These are phyloP conservation scores for Hevea brasiliensis DNA, from an alignment of 345 rosid genomes.

Conservation along the genomic window DNA sequence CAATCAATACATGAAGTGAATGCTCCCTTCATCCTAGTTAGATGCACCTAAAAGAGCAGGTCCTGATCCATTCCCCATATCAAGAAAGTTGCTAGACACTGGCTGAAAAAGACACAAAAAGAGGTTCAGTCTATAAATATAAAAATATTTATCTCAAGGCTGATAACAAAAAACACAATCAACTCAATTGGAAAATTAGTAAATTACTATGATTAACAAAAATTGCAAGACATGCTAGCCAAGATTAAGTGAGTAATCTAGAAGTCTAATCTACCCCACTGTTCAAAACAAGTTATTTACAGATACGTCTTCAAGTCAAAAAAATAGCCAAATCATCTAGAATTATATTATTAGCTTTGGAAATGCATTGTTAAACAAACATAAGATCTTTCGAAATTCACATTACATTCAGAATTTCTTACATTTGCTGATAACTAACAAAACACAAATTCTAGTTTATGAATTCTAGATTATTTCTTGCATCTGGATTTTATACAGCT, in stretches of 20 bases:
- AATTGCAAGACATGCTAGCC: background rate
- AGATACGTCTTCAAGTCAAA: background rate
- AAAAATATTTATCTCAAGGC: background rate
- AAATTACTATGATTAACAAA: background rate
- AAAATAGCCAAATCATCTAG: background rate
- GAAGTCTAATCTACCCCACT: background rate
- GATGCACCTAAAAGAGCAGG: constrained; percentile 49
- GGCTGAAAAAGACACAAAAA: constrained; percentile 47
- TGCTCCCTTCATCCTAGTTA: constrained; percentile 24
- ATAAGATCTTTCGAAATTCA: background rate
- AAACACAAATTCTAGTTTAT: background rate
- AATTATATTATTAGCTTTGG: background rate
- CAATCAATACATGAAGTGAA: background rate
- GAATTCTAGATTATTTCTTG: background rate
- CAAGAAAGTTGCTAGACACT: constrained; percentile 66
- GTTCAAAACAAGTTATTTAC: background rate
- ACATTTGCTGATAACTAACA: background rate
- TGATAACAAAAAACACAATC: background rate
- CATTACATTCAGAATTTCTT: background rate
- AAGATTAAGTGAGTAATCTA: background rate
- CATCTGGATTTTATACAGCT: background rate
- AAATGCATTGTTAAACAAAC: background rate
- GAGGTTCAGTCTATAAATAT: constrained; percentile 10
- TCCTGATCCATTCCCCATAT: constrained; percentile 50
- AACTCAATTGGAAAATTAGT: background rate